A percentile compares a stretch with the other conserved stretches of the same genome.
phyloP scores from a whole-genome alignment of 495 filamentous ascomycete species.

The Haplographium delicatum region DNA sequence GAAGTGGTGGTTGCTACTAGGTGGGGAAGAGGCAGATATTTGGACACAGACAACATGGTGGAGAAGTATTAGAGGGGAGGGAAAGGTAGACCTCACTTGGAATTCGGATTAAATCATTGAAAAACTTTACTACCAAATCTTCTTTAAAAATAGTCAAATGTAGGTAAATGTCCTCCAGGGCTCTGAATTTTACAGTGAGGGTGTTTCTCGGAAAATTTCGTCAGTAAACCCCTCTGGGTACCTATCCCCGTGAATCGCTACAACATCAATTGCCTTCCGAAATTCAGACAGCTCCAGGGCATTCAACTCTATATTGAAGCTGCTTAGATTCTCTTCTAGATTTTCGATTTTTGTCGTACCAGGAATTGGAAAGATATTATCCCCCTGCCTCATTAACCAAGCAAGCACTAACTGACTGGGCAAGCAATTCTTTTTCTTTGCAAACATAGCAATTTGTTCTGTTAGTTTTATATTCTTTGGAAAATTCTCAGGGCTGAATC shows the following conservation, averaged over 20 bases:
- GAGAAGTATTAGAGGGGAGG: slow-evolving; percentile 8
- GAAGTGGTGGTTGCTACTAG: slow-evolving; percentile 30
- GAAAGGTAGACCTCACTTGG: too few relatives aligned
- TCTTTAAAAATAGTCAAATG: too few relatives aligned
- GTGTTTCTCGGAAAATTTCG: too few relatives aligned
- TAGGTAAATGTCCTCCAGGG: too few relatives aligned
- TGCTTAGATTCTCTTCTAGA: background rate
- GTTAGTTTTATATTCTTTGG: background rate
- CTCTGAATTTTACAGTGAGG: too few relatives aligned
- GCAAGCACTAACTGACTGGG: background rate
- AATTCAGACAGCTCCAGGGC: too few relatives aligned
- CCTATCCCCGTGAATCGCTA: too few relatives aligned
- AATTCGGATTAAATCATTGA: too few relatives aligned
- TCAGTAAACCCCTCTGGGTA: too few relatives aligned
- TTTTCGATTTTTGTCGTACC: background rate
- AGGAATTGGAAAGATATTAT: background rate
- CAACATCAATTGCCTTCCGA: too few relatives aligned
- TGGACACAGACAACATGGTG: slow-evolving; percentile 13
- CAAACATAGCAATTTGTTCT: background rate
- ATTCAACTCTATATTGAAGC: too few relatives aligned
- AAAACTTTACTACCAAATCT: too few relatives aligned
- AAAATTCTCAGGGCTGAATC: background rate
- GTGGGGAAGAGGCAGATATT: slow-evolving; percentile 11
- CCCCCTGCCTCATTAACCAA: background rate
- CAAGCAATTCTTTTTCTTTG: background rate